Evolutionary conservation across 768 basidiomycete species (phyloP), one percentile per base, ranked within the genome.

Genomic region (Lyophyllum decastes): DNA sequence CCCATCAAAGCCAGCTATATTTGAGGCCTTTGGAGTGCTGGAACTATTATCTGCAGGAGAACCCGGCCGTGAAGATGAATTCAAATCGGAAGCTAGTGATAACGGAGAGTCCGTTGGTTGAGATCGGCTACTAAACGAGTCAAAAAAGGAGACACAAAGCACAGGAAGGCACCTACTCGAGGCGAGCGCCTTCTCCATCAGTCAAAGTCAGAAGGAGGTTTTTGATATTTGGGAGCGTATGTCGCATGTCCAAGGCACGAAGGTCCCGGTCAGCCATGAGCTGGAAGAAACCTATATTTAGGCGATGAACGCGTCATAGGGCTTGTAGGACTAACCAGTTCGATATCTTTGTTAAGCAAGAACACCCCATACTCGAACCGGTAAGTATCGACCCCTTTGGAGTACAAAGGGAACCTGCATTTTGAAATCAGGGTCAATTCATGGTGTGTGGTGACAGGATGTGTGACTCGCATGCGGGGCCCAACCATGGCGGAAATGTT

Each of bases 281-380:
- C 95, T 98, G 66, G 19, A 40, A 57, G 38, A 54, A 49, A 43
- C 44, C 30, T 8, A 48, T 24, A 40, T 59, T 46, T 19, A 58
- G 55, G 26, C 46, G 48, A 63, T 26, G 43, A 66, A 46, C 49
- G 16, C n/a, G n/a, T 41, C 48, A 26, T 30, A 41, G 49, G 45
- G n/a, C n/a, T 51, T 45, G 26, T 41, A 43, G 24, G 24, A 61
- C 81, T 59, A 62, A 95, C 95, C 83, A 95, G 80, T 76, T 99
- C 96, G 62, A 99, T 95, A 72, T 99, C 82, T 73, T 98, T 99
- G 77, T 99, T 99, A 30, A 98, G 78, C 41, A 99, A 74, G 72
- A 95, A 98, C 4, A 98, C 96, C 3, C 88, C 97, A 76, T 98
- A 99, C 72, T 98, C 96, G 67, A 96, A 99, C 24, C 97, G 83